Evolutionary conservation across 805 yeast species (phyloP).

Genomic region (Spathaspora sp.): DNA sequence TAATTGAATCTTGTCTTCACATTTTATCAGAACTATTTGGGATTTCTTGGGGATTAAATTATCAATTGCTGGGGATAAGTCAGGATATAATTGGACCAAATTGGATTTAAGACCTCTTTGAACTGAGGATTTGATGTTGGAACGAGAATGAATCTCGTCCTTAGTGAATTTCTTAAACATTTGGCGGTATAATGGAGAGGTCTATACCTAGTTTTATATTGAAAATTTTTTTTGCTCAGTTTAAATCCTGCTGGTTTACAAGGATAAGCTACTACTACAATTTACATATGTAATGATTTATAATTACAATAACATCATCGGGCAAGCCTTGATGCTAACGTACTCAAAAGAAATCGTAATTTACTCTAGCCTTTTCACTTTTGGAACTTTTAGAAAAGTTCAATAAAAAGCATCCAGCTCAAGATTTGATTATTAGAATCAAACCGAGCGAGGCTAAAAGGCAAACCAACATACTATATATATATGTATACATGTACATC

Average conservation of each 20-base stretch:
- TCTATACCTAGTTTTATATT: background rate
- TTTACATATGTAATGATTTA: conserved; percentile 32
- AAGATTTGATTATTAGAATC: conserved; percentile 28
- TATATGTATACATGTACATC: too few species aligned
- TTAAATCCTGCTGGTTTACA: background rate
- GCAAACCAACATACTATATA: too few species aligned
- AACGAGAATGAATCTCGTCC: conserved; percentile 85
- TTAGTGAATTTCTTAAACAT: conserved; percentile 66
- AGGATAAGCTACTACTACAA: background rate
- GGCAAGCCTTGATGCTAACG: conserved; percentile 38
- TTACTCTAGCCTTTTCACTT: conserved; percentile 38
- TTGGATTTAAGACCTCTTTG: conserved; percentile 82
- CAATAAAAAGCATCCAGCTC: conserved; percentile 38
- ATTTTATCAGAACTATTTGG: conserved; percentile 73
- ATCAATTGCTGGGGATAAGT: conserved; percentile 73
- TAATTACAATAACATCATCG: conserved; percentile 47
- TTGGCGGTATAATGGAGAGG: background rate
- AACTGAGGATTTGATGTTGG: conserved; percentile 91
- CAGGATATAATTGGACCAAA: conserved; percentile 69
- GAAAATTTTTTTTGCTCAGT: conserved; percentile 1
- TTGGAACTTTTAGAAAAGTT: background rate
- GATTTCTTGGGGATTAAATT: conserved; percentile 85
- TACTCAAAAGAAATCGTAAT: conserved; percentile 41
- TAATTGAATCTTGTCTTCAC: conserved; percentile 84
- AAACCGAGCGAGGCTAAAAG: conserved; percentile 49